Evolutionary conservation across 1,284 basidiomycete species (phyloP).

Genomic region (Uromyces viciae-fabae): DNA sequence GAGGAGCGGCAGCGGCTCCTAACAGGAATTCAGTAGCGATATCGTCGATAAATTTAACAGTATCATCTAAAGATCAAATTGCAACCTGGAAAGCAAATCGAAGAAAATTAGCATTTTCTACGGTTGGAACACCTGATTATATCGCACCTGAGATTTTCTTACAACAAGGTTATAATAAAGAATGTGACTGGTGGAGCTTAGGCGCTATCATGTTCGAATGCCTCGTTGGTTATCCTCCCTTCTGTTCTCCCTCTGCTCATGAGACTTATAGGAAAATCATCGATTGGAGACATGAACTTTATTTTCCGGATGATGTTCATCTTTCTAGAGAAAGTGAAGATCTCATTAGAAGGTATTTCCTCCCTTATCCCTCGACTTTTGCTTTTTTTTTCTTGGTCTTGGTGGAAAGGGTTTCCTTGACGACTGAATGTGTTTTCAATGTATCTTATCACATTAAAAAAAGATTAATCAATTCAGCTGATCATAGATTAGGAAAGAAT

Average conservation of each 20-base stretch:
- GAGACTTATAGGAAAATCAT: conserved; percentile 99
- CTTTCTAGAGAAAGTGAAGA: conserved; percentile 88
- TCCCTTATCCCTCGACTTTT: background rate
- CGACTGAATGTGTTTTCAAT: background rate
- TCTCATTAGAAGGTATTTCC: conserved; percentile 68
- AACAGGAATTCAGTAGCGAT: conserved; percentile 85
- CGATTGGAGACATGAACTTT: conserved; percentile 84
- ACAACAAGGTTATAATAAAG: conserved; percentile 95
- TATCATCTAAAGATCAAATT: conserved; percentile 86
- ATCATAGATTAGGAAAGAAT: conserved; percentile 63
- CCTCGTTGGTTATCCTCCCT: conserved; percentile 89
- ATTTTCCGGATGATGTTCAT: conserved; percentile 93
- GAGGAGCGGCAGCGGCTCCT: conserved; percentile 5
- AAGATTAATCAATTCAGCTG: conserved; percentile 22
- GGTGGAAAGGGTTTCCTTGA: too few relatives aligned
- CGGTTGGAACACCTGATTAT: conserved; percentile 97
- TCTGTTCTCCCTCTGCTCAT: conserved; percentile 94
- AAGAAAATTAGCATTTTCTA: conserved; percentile 93
- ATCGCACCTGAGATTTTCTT: conserved; percentile 98
- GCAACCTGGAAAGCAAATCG: conserved; percentile 99
- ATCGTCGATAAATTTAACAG: conserved; percentile 88
- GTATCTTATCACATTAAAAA: background rate
- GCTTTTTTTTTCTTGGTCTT: background rate
- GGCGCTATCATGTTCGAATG: conserved; percentile 98
- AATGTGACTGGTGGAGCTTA: conserved; percentile 81